These are phyloP conservation scores for Rhodotorula sp. DNA, from an alignment of 1,284 basidiomycete genomes.

Conservation along the genomic window DNA sequence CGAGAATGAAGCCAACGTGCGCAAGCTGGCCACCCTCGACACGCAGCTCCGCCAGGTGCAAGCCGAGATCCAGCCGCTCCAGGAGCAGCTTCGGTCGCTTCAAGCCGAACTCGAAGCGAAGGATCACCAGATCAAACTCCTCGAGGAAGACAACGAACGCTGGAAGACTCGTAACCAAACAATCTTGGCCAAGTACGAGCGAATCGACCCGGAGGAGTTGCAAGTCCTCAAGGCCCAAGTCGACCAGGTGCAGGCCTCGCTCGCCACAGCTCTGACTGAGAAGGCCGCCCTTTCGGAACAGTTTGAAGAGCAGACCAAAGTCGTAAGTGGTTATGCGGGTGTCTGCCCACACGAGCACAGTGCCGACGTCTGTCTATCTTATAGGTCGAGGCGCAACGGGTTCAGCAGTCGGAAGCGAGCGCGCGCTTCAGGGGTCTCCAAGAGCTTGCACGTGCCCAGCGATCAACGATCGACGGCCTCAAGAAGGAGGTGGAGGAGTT, in stretches of 20 bases:
- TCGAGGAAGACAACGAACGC: slow-evolving; percentile 73
- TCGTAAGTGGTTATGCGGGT: slow-evolving; percentile 33
- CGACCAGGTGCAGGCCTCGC: slow-evolving; percentile 53
- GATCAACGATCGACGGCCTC: slow-evolving; percentile 48
- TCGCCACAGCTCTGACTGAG: slow-evolving; percentile 48
- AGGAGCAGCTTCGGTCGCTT: slow-evolving; percentile 65
- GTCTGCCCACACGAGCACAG: not conserved
- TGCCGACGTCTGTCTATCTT: too few species aligned
- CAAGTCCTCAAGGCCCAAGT: slow-evolving; percentile 74
- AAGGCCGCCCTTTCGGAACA: slow-evolving; percentile 36
- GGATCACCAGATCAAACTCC: slow-evolving; percentile 64
- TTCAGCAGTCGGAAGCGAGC: slow-evolving; percentile 4
- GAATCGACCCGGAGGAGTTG: slow-evolving; percentile 82
- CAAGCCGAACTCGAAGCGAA: slow-evolving; percentile 72
- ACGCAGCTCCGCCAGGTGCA: slow-evolving; percentile 58
- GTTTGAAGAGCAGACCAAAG: slow-evolving; percentile 48
- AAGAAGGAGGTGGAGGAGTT: slow-evolving; percentile 26
- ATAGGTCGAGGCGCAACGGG: slow-evolving; percentile 32
- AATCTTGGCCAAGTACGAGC: slow-evolving; percentile 81
- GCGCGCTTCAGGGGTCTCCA: slow-evolving; percentile 49
- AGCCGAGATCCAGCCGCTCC: slow-evolving; percentile 69
- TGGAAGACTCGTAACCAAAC: slow-evolving; percentile 84
- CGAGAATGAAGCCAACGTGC: slow-evolving; percentile 66
- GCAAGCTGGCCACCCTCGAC: slow-evolving; percentile 66
- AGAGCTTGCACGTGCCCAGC: slow-evolving; percentile 49